Percentiles rank a stretch among this genome's conserved stretches.
Evolutionary conservation across 371 early-diverging fungal genomes (phyloP).

Genomic region (Choanephora cucurbitarum): DNA sequence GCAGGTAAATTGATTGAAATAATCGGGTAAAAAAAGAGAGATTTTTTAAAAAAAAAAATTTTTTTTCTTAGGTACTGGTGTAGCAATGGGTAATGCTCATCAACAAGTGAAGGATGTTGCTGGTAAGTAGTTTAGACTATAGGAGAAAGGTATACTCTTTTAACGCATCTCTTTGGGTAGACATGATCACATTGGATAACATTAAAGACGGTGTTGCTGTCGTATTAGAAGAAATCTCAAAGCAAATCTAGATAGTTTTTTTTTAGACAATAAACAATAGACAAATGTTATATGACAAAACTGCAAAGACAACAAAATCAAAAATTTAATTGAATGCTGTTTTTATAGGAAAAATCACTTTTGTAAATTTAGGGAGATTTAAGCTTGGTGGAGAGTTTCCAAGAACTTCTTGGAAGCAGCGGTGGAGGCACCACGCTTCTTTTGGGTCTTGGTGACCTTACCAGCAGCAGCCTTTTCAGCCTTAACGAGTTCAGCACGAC

Average conservation of each 20-base stretch:
- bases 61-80: conserved; percentile 28
- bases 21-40: too few species aligned
- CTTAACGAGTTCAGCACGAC: conserved; percentile 81
- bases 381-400: conserved; percentile 65
- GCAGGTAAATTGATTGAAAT: conserved; percentile 29
- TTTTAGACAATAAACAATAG: not conserved
- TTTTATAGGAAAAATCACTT: not conserved
- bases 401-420: conserved; percentile 66
- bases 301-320: not conserved
- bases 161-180: conserved; percentile 13
- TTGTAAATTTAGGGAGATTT: conserved; percentile 19
- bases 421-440: conserved; percentile 38
- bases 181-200: conserved; percentile 30
- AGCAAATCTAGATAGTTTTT: conserved; percentile 3
- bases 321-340: not conserved
- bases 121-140: conserved; percentile 28
- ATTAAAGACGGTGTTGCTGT: conserved; percentile 40
- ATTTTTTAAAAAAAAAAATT: not conserved
- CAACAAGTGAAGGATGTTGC: conserved; percentile 36
- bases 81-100: conserved; percentile 46
- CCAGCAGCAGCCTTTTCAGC: conserved; percentile 64
- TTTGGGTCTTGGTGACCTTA: conserved; percentile 68
- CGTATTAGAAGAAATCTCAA: conserved; percentile 35
- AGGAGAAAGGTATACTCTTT: not conserved
- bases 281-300: not conserved